These are phyloP conservation scores for Chlamydomonas sphaeroides DNA, from an alignment of 139 green algal species.

Conservation along the genomic window DNA sequence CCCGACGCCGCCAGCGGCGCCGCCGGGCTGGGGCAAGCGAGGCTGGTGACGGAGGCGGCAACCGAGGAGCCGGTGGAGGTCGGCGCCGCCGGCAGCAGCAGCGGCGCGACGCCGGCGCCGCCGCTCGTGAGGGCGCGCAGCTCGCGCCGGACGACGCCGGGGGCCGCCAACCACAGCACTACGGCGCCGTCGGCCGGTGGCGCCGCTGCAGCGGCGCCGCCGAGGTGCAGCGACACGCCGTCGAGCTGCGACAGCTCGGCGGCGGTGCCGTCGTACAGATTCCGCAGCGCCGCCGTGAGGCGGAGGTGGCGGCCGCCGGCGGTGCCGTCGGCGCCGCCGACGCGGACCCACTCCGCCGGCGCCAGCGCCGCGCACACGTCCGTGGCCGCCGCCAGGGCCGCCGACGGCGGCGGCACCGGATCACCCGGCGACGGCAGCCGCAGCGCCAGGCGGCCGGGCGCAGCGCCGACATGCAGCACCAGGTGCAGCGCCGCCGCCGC, in stretches of 20 bases:
- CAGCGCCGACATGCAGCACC: not conserved
- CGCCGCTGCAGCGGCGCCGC: not conserved
- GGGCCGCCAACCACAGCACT: conserved; percentile 7
- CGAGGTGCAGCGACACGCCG: not conserved
- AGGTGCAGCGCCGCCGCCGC: conserved; percentile 15
- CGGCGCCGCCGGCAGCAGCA: not conserved
- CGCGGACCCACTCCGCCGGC: conserved; percentile 15
- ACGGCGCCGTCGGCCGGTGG: not conserved
- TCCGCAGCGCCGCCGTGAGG: not conserved
- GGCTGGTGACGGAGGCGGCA: too few species aligned
- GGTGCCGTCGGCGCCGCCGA: not conserved
- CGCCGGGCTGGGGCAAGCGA: too few species aligned
- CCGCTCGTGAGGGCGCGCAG: not conserved
- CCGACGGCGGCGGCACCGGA: not conserved
- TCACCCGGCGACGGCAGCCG: conserved; percentile 21
- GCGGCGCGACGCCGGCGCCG: not conserved
- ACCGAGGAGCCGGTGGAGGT: too few species aligned
- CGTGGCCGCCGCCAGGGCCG: not conserved
- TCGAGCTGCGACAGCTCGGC: not conserved
- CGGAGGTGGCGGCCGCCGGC: not conserved
- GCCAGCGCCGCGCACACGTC: not conserved
- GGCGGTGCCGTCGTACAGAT: not conserved
- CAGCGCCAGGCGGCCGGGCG: not conserved
- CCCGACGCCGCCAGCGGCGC: not conserved
- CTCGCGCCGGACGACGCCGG: conserved; percentile 7